These are phyloP conservation scores for Aquilaria malaccensis DNA, from an alignment of 345 rosid genomes.

Conservation along the genomic window DNA sequence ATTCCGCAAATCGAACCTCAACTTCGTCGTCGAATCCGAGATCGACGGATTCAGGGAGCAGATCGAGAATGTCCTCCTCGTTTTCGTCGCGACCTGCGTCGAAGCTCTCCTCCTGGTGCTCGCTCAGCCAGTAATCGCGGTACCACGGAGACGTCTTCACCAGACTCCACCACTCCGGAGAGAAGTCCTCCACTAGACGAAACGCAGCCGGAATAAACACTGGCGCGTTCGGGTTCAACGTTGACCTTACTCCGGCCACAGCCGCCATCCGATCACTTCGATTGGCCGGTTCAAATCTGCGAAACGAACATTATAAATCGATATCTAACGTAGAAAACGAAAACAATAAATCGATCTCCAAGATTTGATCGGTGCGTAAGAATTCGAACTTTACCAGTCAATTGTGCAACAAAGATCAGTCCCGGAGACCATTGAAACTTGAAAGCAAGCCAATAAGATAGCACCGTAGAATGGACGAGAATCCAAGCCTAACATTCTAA, in stretches of 20 bases:
- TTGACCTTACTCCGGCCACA: conserved; percentile 23
- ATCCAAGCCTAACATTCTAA: too few relatives aligned
- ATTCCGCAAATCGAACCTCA: conserved; percentile 41
- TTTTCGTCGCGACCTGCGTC: conserved; percentile 4
- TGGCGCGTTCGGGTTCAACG: conserved; percentile 41
- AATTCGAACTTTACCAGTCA: too few relatives aligned
- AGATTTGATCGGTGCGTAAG: neutral
- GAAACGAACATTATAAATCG: too few relatives aligned
- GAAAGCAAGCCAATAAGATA: too few relatives aligned
- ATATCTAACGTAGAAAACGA: neutral
- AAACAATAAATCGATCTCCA: neutral
- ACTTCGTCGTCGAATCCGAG: conserved; percentile 27
- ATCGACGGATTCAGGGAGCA: conserved; percentile 46
- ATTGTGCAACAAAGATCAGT: neutral
- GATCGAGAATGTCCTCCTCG: conserved; percentile 10
- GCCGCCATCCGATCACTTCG: conserved; percentile 20
- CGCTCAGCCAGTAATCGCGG: conserved; percentile 33
- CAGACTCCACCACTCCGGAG: conserved; percentile 45
- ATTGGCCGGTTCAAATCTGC: neutral
- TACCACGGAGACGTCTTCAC: conserved; percentile 33
- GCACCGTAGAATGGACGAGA: too few relatives aligned
- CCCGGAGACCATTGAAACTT: neutral
- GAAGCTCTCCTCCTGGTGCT: conserved; percentile 24
- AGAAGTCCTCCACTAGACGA: conserved; percentile 43
- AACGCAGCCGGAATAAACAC: conserved; percentile 28